Conservation (phyloP, 2,329 filamentous ascomycete genomes). For the Cladorrhinum sp. region DNA sequence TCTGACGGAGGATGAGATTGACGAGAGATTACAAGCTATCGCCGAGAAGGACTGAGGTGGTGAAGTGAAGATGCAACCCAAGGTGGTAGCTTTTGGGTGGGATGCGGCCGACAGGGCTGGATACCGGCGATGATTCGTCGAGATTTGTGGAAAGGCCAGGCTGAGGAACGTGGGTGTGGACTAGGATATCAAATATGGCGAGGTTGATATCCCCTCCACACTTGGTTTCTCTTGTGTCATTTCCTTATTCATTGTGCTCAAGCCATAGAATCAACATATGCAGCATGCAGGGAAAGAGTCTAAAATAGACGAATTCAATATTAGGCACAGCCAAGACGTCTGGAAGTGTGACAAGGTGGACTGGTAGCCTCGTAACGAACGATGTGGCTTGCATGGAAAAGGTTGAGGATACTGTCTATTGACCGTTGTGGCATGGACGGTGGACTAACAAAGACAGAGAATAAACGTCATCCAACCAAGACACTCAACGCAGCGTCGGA, state of each 20-base stretch:
- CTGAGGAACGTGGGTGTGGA: constrained; percentile 12
- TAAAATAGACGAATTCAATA: constrained; percentile 22
- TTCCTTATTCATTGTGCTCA: constrained; percentile 17
- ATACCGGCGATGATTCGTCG: constrained; percentile 16
- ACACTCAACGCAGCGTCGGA: neutral
- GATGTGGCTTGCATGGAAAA: constrained; percentile 3
- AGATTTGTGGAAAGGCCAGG: constrained; percentile 14
- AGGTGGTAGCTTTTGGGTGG: constrained; percentile 7
- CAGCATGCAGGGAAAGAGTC: constrained; percentile 21
- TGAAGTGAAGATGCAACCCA: constrained; percentile 9
- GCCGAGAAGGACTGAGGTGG: constrained; percentile 84
- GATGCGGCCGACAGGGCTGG: constrained; percentile 12
- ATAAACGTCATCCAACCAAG: neutral
- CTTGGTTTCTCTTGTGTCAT: constrained; percentile 25
- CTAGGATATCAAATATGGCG: constrained; percentile 14
- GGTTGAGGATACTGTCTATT: neutral
- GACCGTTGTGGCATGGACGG: constrained; percentile 1
- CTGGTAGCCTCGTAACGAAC: constrained; percentile 6
- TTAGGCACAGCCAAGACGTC: constrained; percentile 7
- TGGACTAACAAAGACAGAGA: neutral
- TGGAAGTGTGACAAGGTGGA: neutral
- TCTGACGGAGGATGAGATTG: constrained; percentile 95
- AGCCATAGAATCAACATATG: constrained; percentile 29
- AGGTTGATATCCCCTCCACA: constrained; percentile 20
- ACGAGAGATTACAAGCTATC: constrained; percentile 95